Conservation (phyloP, 1,139 yeast genomes). For the Nakaseomyces glabratus region DNA sequence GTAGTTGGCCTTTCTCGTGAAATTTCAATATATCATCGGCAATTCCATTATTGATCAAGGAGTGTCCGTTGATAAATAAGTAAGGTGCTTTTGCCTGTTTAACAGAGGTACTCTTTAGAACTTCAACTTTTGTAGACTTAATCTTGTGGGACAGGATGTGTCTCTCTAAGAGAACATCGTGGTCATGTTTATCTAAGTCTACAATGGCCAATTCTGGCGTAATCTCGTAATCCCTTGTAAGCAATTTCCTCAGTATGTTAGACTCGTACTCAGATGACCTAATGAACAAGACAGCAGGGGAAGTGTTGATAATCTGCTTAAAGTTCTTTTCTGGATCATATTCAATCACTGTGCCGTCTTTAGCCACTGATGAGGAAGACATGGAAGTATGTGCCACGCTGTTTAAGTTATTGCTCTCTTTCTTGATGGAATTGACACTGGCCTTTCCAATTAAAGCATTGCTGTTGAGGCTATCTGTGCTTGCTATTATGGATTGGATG, state of each 20-base stretch:
- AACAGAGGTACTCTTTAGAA: slow-evolving; percentile 6
- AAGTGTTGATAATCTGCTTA: slow-evolving; percentile 16
- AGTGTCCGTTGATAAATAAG: slow-evolving; percentile 22
- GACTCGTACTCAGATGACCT: slow-evolving; percentile 34
- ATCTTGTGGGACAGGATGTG: slow-evolving; percentile 31
- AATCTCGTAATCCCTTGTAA: slow-evolving; percentile 50
- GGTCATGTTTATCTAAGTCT: slow-evolving; percentile 62
- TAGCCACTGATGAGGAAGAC: not conserved
- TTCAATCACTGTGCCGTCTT: slow-evolving; percentile 1
- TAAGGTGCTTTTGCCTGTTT: slow-evolving; percentile 14
- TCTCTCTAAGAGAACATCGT: slow-evolving; percentile 45
- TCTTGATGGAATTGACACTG: too few species aligned
- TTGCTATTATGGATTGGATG: too few species aligned
- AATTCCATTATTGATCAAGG: slow-evolving; percentile 17
- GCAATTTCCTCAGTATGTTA: slow-evolving; percentile 48
- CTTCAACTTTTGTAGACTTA: slow-evolving; percentile 1
- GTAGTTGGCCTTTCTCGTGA: slow-evolving; percentile 13
- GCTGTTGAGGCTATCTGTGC: too few species aligned
- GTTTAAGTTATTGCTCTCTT: too few species aligned
- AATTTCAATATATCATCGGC: slow-evolving; percentile 13
- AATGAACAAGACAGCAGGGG: slow-evolving; percentile 21
- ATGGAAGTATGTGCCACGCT: slow-evolving; percentile 1
- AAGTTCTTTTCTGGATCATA: slow-evolving; percentile 11
- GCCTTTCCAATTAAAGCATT: too few species aligned
- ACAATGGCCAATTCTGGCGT: slow-evolving; percentile 59